Percentiles rank a stretch among this genome's conserved stretches.
phyloP scores from a whole-genome alignment of 768 basidiomycete genomes.

The Daedaleopsis sinensis region DNA sequence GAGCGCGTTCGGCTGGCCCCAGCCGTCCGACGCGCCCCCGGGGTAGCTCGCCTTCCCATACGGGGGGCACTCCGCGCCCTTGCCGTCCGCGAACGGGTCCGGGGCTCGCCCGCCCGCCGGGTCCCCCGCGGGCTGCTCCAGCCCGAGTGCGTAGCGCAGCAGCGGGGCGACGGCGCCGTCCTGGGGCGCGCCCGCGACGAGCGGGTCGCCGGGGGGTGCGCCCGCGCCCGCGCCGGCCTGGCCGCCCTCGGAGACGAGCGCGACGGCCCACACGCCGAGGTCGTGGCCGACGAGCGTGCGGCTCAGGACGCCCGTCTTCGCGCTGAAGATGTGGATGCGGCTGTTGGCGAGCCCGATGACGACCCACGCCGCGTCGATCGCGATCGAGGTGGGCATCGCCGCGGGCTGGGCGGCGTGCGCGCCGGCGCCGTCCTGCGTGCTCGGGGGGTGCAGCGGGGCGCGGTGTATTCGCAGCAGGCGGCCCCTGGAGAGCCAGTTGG shows the following conservation, averaged over 20 bases:
- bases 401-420: conserved; percentile 20
- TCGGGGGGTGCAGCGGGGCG: conserved; percentile 33
- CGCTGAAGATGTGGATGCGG: conserved; percentile 85
- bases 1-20: conserved; percentile 84
- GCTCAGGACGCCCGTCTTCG: conserved; percentile 72
- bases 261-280: conserved; percentile 90
- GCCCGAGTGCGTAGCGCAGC: conserved; percentile 13
- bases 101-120: background rate
- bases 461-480: conserved; percentile 68
- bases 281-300: conserved; percentile 85
- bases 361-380: conserved; percentile 81
- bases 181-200: conserved; percentile 11
- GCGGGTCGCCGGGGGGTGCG: conserved; percentile 9
- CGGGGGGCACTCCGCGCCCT: background rate
- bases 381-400: conserved; percentile 80
- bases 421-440: conserved; percentile 7
- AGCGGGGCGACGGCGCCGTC: conserved; percentile 12
- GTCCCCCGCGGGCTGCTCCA: conserved; percentile 1
- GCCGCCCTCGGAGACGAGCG: conserved; percentile 66
- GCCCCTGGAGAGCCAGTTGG: conserved; percentile 81
- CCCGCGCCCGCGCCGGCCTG: conserved; percentile 4
- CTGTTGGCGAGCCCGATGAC: conserved; percentile 88
- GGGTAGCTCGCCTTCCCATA: conserved; percentile 27
- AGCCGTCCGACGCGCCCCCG: conserved; percentile 61
- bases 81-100: conserved; percentile 15